phyloP scores from a whole-genome alignment of 345 rosid species.

The Rhodamnia rubescens region DNA sequence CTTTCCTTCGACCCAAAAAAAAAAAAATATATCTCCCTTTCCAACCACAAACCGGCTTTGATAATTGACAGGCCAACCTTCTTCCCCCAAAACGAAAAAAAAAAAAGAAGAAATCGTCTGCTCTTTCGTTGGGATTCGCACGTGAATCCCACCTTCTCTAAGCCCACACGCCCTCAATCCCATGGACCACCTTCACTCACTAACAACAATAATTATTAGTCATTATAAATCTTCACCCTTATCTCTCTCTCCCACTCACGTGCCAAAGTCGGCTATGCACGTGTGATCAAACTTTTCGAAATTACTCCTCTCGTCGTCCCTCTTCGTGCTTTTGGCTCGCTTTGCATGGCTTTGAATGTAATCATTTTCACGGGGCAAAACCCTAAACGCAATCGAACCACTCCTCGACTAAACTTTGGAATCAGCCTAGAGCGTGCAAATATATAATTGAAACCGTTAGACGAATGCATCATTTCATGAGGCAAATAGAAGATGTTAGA shows the following conservation, averaged over 20 bases:
- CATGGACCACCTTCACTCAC: background rate
- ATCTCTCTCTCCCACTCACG: conserved; percentile 21
- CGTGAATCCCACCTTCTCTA: conserved; percentile 43
- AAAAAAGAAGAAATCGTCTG: background rate
- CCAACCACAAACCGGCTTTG: conserved; percentile 35
- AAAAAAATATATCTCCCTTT: no score
- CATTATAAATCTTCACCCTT: background rate
- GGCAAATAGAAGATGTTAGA: background rate
- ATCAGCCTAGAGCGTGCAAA: background rate
- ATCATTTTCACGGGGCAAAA: background rate
- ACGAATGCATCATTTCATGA: background rate
- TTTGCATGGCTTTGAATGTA: background rate
- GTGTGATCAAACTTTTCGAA: conserved; percentile 1
- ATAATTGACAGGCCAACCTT: conserved; percentile 39
- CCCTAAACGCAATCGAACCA: background rate
- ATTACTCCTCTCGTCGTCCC: background rate
- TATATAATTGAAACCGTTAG: background rate
- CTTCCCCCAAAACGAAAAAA: background rate
- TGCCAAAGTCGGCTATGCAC: conserved; percentile 29
- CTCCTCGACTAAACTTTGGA: background rate
- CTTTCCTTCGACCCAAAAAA: no score
- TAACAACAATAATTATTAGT: background rate
- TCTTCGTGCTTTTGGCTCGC: background rate
- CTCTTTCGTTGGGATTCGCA: conserved; percentile 26
- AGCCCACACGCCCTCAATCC: conserved; percentile 18